A percentile compares a stretch with the other conserved stretches of the same genome.
Conservation (phyloP, 208 protist genomes). For the Tritrichomonas foetus region DNA sequence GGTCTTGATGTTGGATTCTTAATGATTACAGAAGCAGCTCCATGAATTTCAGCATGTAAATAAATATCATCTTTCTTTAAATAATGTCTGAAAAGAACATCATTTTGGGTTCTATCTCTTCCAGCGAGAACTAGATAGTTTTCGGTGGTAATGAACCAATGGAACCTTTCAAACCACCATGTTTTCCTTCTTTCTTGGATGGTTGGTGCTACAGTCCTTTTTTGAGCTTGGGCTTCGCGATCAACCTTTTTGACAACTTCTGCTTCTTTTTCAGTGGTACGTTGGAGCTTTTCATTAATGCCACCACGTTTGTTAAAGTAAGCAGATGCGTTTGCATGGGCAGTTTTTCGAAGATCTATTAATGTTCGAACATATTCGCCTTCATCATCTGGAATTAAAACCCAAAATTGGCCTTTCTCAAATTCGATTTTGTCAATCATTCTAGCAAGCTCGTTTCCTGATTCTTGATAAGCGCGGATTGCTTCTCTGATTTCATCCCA, state of each 20-base stretch:
- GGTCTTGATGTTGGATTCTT: neutral
- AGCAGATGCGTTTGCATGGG: neutral
- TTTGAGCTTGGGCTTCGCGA: neutral
- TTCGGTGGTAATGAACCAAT: slow-evolving; percentile 31
- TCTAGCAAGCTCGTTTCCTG: neutral
- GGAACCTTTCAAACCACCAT: slow-evolving; percentile 38
- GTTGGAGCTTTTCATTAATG: neutral
- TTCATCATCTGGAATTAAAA: neutral
- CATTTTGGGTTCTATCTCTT: neutral
- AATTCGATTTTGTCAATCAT: slow-evolving; percentile 41
- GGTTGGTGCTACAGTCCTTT: neutral
- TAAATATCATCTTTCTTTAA: slow-evolving; percentile 40
- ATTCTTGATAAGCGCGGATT: slow-evolving; percentile 3
- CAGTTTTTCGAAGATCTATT: neutral
- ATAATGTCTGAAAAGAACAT: neutral
- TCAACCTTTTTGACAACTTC: slow-evolving; percentile 34
- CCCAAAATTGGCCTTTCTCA: neutral
- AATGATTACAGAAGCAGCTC: neutral
- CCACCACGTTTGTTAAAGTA: neutral
- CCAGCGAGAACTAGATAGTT: slow-evolving; percentile 28
- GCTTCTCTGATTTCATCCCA: slow-evolving; percentile 1
- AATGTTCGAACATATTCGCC: neutral
- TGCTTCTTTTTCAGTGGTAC: neutral
- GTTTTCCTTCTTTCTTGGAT: slow-evolving; percentile 7
- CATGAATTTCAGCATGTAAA: slow-evolving; percentile 24